phyloP scores from a whole-genome alignment of 2,329 filamentous ascomycete genomes.

The Microdochium trichocladiopsis region DNA sequence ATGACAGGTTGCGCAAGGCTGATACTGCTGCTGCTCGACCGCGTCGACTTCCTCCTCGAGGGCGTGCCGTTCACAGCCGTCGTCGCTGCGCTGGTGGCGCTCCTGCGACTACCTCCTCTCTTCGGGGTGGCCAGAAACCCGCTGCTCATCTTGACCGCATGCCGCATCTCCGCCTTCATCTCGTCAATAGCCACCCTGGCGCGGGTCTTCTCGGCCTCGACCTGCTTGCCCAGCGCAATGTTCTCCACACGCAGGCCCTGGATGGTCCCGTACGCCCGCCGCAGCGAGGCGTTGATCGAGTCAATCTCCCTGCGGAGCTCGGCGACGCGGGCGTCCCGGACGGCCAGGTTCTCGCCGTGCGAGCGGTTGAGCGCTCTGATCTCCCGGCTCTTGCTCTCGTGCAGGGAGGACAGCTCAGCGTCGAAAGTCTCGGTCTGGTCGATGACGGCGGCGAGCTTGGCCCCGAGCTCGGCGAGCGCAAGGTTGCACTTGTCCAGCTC shows the following conservation, averaged over 20 bases:
- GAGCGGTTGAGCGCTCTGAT: constrained; percentile 25
- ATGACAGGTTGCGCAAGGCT: too few species aligned
- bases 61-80: background rate
- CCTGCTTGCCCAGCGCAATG: constrained; percentile 22
- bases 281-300: constrained; percentile 29
- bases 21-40: background rate
- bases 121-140: constrained; percentile 30
- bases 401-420: constrained; percentile 27
- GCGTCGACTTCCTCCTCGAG: background rate
- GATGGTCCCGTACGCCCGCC: constrained; percentile 38
- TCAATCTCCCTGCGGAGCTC: constrained; percentile 30
- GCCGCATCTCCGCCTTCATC: constrained; percentile 44
- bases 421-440: constrained; percentile 29
- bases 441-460: constrained; percentile 31
- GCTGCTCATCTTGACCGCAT: constrained; percentile 37
- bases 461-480: constrained; percentile 33
- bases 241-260: constrained; percentile 39
- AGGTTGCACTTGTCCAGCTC: constrained; percentile 20
- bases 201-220: constrained; percentile 28
- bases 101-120: constrained; percentile 4
- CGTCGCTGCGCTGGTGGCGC: background rate
- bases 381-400: constrained; percentile 17
- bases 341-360: constrained; percentile 39
- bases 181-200: constrained; percentile 37
- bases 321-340: constrained; percentile 40